Percentiles rank a stretch among this genome's conserved stretches.
Conservation (phyloP, 2,329 filamentous ascomycete genomes). For the Aspergillus arachidicola region DNA sequence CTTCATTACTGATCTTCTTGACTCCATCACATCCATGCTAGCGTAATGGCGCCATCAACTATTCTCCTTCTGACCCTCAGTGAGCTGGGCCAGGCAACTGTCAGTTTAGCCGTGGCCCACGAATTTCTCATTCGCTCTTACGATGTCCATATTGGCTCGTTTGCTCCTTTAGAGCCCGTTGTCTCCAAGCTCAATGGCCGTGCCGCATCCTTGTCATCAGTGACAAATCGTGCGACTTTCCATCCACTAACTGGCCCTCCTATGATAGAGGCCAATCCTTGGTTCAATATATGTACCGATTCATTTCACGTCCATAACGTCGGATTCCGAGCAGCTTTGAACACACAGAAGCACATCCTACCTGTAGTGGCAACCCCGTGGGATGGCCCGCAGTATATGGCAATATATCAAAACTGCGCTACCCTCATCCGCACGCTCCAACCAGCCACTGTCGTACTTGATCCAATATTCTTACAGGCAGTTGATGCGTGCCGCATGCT, state of each 20-base stretch:
- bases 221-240: conserved; percentile 21
- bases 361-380: conserved; percentile 27
- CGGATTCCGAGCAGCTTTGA: conserved; percentile 33
- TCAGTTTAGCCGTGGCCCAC: conserved; percentile 43
- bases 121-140: conserved; percentile 38
- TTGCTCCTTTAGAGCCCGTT: conserved; percentile 30
- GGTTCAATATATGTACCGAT: not conserved
- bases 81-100: conserved; percentile 47
- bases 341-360: conserved; percentile 22
- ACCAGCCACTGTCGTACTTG: conserved; percentile 25
- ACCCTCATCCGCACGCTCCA: conserved; percentile 36
- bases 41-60: conserved; percentile 13
- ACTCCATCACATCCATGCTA: not conserved
- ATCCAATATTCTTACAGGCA: conserved; percentile 43
- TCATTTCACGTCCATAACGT: conserved; percentile 15
- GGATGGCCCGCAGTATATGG: conserved; percentile 39
- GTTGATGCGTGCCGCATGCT: conserved; percentile 43
- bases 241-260: conserved; percentile 28
- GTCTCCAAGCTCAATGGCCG: conserved; percentile 24
- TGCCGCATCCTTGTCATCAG: conserved; percentile 9
- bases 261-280: conserved; percentile 21
- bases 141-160: conserved; percentile 48
- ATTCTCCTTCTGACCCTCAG: conserved; percentile 47
- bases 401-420: conserved; percentile 37
- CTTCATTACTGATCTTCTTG: not conserved